A percentile compares a stretch with the other conserved stretches of the same genome.
Evolutionary conservation across 2,329 filamentous ascomycete genomes (phyloP).

Genomic region (Fusarium chaquense): DNA sequence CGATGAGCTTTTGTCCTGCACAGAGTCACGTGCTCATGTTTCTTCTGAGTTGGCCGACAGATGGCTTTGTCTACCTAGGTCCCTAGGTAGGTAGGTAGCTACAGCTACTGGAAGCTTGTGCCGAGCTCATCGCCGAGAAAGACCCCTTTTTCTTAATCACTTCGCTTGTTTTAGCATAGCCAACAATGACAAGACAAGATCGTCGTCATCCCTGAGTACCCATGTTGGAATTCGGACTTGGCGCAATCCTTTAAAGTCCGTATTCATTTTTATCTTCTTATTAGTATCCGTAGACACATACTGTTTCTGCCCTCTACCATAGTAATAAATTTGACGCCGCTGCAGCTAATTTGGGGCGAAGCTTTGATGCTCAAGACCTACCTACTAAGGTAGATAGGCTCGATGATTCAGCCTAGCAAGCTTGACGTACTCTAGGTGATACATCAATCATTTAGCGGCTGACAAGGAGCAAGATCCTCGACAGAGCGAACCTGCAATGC

Average conservation of each 20-base stretch:
- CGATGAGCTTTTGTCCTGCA: conserved; percentile 34
- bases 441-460: conserved; percentile 17
- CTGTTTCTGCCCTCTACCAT: background rate
- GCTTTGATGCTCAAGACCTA: conserved; percentile 15
- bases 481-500: conserved; percentile 18
- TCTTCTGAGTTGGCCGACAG: conserved; percentile 21
- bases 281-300: background rate
- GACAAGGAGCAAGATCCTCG: conserved; percentile 28
- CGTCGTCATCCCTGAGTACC: conserved; percentile 33
- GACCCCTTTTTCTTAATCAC: conserved; percentile 42
- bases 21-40: conserved; percentile 44
- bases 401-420: conserved; percentile 26
- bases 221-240: conserved; percentile 26
- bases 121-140: conserved; percentile 39
- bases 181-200: conserved; percentile 37
- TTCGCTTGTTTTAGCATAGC: conserved; percentile 34
- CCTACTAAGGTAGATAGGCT: conserved; percentile 2
- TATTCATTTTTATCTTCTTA: background rate
- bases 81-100: too few relatives aligned
- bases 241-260: conserved; percentile 20
- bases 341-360: conserved; percentile 36
- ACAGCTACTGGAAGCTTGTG: conserved; percentile 13
- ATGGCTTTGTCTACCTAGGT: conserved; percentile 14
- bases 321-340: conserved; percentile 23
- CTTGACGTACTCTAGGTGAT: conserved; percentile 14